phyloP scores from a whole-genome alignment of 2,329 filamentous ascomycete species.

The Pseudocercospora crystallina region DNA sequence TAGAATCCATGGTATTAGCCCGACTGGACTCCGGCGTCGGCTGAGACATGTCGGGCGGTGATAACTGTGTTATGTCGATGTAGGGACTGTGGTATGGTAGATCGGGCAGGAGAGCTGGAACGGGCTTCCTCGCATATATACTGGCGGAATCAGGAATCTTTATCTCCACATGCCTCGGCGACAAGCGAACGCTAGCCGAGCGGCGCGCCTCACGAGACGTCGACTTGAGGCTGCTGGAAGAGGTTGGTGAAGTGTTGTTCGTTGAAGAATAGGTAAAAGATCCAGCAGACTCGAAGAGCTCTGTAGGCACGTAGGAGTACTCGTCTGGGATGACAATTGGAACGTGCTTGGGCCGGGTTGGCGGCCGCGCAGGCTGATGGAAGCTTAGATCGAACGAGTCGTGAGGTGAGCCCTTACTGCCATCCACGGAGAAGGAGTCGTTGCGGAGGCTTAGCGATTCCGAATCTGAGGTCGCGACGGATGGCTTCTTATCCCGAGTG shows the following conservation, averaged over 20 bases:
- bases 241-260: constrained; percentile 15
- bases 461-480: constrained; percentile 11
- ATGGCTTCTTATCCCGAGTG: constrained; percentile 15
- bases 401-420: constrained; percentile 21
- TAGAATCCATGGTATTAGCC: constrained; percentile 49
- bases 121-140: constrained; percentile 41
- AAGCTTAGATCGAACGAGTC: constrained; percentile 22
- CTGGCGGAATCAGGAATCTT: constrained; percentile 47
- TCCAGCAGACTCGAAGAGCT: constrained; percentile 15
- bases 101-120: constrained; percentile 25
- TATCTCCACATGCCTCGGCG: constrained; percentile 50
- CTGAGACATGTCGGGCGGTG: constrained; percentile 43
- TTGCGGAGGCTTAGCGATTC: constrained; percentile 8
- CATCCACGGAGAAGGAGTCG: constrained; percentile 12
- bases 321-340: constrained; percentile 45
- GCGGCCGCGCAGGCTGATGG: constrained; percentile 5
- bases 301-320: constrained; percentile 24
- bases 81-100: constrained; percentile 26
- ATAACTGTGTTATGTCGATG: constrained; percentile 26
- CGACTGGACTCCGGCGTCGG: constrained; percentile 45
- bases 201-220: constrained; percentile 12
- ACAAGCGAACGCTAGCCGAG: constrained; percentile 17
- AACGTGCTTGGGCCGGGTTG: constrained; percentile 42
- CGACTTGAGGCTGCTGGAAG: constrained; percentile 2
- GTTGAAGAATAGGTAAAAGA: constrained; percentile 16